A percentile compares a stretch with the other conserved stretches of the same genome.
phyloP scores from a whole-genome alignment of 2,329 filamentous ascomycete genomes.

The Ceratocystis huliohia region DNA sequence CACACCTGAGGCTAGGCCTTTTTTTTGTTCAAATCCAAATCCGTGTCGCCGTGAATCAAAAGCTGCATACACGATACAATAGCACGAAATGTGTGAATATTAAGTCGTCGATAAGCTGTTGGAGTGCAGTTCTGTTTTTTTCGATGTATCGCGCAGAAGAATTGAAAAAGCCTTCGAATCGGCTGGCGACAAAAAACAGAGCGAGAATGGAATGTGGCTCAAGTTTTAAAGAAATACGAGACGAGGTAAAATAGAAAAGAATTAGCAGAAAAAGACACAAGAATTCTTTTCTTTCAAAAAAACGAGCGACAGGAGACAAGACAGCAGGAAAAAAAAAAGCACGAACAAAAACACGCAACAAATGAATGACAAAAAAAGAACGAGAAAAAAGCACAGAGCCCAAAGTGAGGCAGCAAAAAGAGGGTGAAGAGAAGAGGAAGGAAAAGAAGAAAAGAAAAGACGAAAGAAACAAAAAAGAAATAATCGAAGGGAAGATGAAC shows the following conservation, averaged over 20 bases:
- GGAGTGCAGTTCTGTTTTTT: neutral
- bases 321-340: constrained; percentile 12
- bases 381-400: constrained; percentile 4
- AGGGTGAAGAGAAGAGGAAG: neutral
- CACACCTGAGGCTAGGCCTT: neutral
- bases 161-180: neutral
- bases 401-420: constrained; percentile 1
- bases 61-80: neutral
- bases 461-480: neutral
- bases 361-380: constrained; percentile 10
- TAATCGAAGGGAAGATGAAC: neutral
- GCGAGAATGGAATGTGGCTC: neutral
- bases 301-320: constrained; percentile 1
- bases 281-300: constrained; percentile 1
- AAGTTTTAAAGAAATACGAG: neutral
- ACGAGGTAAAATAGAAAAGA: neutral
- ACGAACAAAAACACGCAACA: constrained; percentile 9
- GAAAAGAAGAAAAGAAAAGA: constrained; percentile 1
- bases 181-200: neutral
- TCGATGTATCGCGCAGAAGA: neutral
- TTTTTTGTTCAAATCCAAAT: neutral
- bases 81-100: neutral
- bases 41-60: neutral
- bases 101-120: neutral
- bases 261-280: neutral